Evolutionary conservation across 1,284 basidiomycete species (phyloP), one percentile per base, ranked within the genome.

Genomic region (Moesziomyces sp.): DNA sequence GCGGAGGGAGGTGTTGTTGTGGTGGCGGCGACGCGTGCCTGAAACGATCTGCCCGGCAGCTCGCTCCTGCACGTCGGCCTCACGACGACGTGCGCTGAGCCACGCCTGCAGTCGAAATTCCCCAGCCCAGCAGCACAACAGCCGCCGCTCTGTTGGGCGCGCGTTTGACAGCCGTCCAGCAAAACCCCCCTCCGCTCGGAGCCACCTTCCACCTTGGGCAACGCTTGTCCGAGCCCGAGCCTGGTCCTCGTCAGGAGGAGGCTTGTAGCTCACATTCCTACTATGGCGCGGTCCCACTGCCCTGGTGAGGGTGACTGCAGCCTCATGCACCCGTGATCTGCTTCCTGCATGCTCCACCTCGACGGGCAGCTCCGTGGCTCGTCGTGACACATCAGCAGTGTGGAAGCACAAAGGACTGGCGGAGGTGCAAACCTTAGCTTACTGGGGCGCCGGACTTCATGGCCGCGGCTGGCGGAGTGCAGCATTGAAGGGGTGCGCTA

Each of bases 61-160:
- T 16, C 38, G 14, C 8, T 13, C 46, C 49, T 69, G 66, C 66
- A 55, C 56, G 60, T 69, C 66, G 66, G 66, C 40, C 40, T 68
- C 19, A 28, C 47, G 34, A 38, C 30, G 38, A 48, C 38, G 6
- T 28, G 48, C 10, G 38, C 51, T 10, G 35, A 40, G 34, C 52
- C 45, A 40, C 16, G 34, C 21, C 53, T 56, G 63, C 63, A 66
- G 30, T 48, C 30, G 6, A 59, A 59, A 66, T 66, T 66, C 63
- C 63, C 48, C 47, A 59, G 57, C 48, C 43, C 50, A 46, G 47
- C 44, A 54, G 35, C 35, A 16, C 13, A 3, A 14, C 34, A 62
- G 58, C 43, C 45, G 19, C 23, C 13, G 7, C 44, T n/a, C 21
- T 46, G 24, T 23, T 46, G 8, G 30, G 30, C 30, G 28, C 28